Evolutionary conservation across 805 yeast genomes (phyloP).

Genomic region (Debaryomyces hansenii): DNA sequence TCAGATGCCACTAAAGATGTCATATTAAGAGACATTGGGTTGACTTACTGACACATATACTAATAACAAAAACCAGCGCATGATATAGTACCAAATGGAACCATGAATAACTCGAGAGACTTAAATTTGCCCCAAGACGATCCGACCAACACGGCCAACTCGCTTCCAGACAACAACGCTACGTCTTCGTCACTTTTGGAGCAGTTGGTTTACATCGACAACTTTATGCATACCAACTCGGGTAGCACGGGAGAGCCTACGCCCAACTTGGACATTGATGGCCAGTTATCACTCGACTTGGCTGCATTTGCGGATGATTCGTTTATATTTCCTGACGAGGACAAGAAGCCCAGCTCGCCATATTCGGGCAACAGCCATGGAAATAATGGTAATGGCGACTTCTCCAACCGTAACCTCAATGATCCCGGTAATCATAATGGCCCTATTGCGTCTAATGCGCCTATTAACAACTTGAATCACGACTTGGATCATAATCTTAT

Average conservation of each 20-base stretch:
- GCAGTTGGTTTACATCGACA: conserved; percentile 78
- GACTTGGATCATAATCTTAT: conserved; percentile 10
- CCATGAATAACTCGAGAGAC: no score
- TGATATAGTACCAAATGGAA: no score
- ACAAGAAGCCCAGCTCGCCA: conserved; percentile 26
- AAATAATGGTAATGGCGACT: conserved; percentile 7
- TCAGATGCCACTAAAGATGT: no score
- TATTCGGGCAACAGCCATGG: conserved; percentile 12
- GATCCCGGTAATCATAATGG: neutral
- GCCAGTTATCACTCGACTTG: conserved; percentile 52
- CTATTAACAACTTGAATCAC: neutral
- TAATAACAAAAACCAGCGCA: no score
- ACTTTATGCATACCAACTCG: conserved; percentile 55
- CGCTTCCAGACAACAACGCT: conserved; percentile 1
- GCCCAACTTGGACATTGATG: conserved; percentile 41
- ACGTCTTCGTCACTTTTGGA: conserved; percentile 56
- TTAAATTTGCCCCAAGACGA: no score
- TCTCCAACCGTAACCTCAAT: neutral
- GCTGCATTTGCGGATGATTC: conserved; percentile 84
- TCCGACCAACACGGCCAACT: neutral
- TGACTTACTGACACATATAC: no score
- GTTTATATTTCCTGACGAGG: conserved; percentile 80
- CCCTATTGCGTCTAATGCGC: no score
- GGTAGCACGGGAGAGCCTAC: conserved; percentile 28
- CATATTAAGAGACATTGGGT: no score